These are phyloP conservation scores for Claviceps pazoutovae DNA, from an alignment of 2,329 filamentous ascomycete species.

Conservation along the genomic window DNA sequence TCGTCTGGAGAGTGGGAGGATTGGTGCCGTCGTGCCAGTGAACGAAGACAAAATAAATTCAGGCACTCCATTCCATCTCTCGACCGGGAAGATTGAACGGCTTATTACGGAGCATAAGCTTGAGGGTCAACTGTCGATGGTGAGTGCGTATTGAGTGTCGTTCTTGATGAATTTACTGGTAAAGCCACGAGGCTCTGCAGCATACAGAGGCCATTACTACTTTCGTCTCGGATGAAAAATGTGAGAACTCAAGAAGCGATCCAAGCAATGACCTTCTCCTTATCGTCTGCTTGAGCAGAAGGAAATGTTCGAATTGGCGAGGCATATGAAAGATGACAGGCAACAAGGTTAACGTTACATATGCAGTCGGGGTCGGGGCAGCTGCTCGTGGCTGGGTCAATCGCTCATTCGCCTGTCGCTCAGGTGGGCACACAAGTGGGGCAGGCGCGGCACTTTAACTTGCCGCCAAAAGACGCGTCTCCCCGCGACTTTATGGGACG, in stretches of 20 bases:
- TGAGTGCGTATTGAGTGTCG: no score
- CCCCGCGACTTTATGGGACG: slow-evolving; percentile 3
- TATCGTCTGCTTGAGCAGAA: no score
- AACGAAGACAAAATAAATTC: not conserved
- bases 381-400: not conserved
- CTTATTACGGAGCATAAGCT: not conserved
- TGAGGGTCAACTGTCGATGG: no score
- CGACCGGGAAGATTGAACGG: not conserved
- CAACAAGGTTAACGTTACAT: not conserved
- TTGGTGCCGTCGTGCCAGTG: not conserved
- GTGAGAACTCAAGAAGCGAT: no score
- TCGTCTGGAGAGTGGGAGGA: not conserved
- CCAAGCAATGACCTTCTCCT: no score
- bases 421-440: not conserved
- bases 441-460: slow-evolving; percentile 9
- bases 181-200: no score
- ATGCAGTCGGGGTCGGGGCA: not conserved
- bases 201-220: no score
- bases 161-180: no score
- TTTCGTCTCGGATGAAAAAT: no score
- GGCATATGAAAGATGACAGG: not conserved
- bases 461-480: slow-evolving; percentile 11
- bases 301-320: not conserved
- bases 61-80: not conserved
- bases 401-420: not conserved